A percentile compares a stretch with the other conserved stretches of the same genome.
Evolutionary conservation across 768 basidiomycete species (phyloP).

Genomic region (Tulasnella calospora): DNA sequence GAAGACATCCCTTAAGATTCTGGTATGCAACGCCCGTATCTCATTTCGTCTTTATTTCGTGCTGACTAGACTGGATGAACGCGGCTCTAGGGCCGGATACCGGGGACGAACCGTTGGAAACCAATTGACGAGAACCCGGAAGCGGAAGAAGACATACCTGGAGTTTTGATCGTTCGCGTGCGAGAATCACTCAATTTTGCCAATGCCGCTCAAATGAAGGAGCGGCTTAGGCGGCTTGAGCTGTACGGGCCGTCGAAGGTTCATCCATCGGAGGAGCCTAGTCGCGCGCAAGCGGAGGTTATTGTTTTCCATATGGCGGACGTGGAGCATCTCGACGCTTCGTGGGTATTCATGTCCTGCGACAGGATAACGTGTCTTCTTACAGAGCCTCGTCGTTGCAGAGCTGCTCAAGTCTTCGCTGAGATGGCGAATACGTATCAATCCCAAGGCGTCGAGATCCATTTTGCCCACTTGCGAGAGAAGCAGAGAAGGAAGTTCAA

Average conservation of each 20-base stretch:
- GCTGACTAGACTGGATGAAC: neutral
- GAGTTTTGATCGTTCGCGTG: conserved; percentile 82
- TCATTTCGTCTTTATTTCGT: neutral
- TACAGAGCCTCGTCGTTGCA: conserved; percentile 34
- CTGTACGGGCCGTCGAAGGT: conserved; percentile 8
- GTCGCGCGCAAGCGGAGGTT: conserved; percentile 64
- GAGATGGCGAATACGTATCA: conserved; percentile 72
- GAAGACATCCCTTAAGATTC: conserved; percentile 81
- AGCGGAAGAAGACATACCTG: conserved; percentile 71
- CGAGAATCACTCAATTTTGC: conserved; percentile 91
- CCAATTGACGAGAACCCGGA: conserved; percentile 84
- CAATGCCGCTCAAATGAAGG: conserved; percentile 93
- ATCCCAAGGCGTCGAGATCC: conserved; percentile 34
- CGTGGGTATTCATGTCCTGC: conserved; percentile 49
- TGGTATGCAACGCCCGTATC: conserved; percentile 46
- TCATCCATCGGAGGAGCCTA: conserved; percentile 76
- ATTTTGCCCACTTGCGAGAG: conserved; percentile 37
- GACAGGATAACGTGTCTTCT: neutral
- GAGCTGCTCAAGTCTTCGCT: conserved; percentile 77
- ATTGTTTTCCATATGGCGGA: conserved; percentile 93
- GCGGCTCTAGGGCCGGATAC: conserved; percentile 65
- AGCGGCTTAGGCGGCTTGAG: conserved; percentile 34
- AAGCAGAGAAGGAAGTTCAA: conserved; percentile 33
- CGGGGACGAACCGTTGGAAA: conserved; percentile 84
- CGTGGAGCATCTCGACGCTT: conserved; percentile 85